Conservation (phyloP, 176 grass and related monocot species). For the Carex scoparia region DNA sequence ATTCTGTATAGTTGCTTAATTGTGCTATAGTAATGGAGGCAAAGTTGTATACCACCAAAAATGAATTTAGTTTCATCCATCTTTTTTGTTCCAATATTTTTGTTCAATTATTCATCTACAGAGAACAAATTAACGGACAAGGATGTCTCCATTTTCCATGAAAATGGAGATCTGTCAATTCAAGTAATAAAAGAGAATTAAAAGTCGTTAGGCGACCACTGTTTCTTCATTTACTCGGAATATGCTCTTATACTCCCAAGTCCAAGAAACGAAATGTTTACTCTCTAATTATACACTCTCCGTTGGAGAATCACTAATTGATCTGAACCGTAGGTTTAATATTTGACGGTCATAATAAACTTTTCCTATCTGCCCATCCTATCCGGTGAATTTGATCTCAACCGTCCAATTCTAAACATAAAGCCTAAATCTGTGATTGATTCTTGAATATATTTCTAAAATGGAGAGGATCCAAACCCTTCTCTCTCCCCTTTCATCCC, state of each 20-base stretch:
- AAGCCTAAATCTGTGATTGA: neutral
- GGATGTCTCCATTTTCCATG: neutral
- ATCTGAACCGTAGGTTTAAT: neutral
- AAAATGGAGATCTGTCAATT: slow-evolving; percentile 4
- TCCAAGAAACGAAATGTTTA: neutral
- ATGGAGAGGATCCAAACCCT: neutral
- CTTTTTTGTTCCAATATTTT: neutral
- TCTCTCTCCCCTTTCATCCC: neutral
- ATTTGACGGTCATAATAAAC: neutral
- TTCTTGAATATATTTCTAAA: neutral
- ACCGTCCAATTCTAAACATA: neutral
- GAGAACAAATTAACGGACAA: neutral
- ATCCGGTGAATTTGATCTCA: neutral
- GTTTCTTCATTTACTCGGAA: slow-evolving; percentile 25
- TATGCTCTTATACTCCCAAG: slow-evolving; percentile 24
- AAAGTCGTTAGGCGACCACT: slow-evolving; percentile 26
- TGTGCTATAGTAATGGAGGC: neutral
- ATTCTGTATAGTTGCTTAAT: neutral
- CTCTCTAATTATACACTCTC: neutral
- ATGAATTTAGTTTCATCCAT: neutral
- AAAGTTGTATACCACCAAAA: neutral
- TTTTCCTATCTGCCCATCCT: neutral
- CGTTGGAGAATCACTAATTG: neutral
- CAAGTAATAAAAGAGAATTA: slow-evolving; percentile 5
- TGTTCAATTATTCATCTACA: neutral